Base-by-base conservation (phyloP, 2,329 filamentous ascomycete genomes). In the Dactylellina cionopaga region DNA sequence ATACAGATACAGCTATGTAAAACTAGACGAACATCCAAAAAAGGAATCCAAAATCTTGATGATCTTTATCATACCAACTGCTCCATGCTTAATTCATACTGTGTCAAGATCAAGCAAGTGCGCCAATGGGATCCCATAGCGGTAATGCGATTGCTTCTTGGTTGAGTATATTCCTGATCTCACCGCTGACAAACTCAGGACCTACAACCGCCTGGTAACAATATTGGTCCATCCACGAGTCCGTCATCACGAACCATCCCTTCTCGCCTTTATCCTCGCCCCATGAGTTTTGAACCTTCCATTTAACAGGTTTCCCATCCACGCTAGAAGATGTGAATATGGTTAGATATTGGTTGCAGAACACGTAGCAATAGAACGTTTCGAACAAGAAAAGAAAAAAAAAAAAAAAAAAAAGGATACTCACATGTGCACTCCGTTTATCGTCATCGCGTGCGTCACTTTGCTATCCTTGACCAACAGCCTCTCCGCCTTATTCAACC, bases 381-480 rank as follows among this genome's bases (percentile, higher is more conserved):
- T n/a, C 3, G 25, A 54, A n/a, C 31, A 29, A 11, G 22, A 31
- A 13, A 24, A 15, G 7, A 5, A 2, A 22, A n/a, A 33, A 55
- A 37, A 35, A 55, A 37, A 11, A 31, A 4, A 9, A 33, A 4
- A 59, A 13, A 24, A 22, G 5, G 22, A n/a, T 1, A 58, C 65
- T 43, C 27, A 71, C 65, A 71, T 68, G 31, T 96, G 92, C 46
- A 96, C 92, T 0, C 87, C 92, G 1, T 92, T 96, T 74, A 96
- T 81, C 0, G 96, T 91, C 92, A 96, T 96, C 3, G 92, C 92
- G 77, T 96, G 92, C 0, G 92, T 96, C 92, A 96, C 96, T 54
- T 87, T 85, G 59, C 86, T 89, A 81, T 96, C 92, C 9, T 90
- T 88, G 0, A 89, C 89, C 76, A 86, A 83, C 46, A 96, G 82